Percentiles rank a stretch among this genome's conserved stretches.
Conservation (phyloP, 2,329 filamentous ascomycete species). For the Alternaria burnsii region DNA sequence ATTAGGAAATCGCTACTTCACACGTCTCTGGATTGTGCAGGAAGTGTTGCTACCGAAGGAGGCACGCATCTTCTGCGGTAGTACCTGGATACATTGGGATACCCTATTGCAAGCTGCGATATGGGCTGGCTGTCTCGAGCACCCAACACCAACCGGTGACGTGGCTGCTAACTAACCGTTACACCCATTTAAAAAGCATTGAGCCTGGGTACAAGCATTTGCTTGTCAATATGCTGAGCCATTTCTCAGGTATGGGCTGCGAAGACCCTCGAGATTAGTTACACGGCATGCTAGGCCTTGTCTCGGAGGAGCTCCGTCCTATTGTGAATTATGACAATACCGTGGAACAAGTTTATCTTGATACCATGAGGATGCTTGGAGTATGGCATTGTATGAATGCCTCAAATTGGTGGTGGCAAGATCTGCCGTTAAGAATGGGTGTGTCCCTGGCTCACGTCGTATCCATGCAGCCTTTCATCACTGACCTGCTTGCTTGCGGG, state of each 20-base stretch:
- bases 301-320: background rate
- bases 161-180: background rate
- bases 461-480: conserved; percentile 1
- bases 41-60: conserved; percentile 5
- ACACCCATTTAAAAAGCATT: background rate
- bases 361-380: conserved; percentile 5
- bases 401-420: conserved; percentile 4
- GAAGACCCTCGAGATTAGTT: conserved; percentile 13
- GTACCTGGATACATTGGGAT: conserved; percentile 4
- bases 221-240: background rate
- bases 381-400: background rate
- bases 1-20: conserved; percentile 8
- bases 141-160: background rate
- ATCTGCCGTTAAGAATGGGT: background rate
- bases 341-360: background rate
- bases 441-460: background rate
- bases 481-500: background rate
- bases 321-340: conserved; percentile 2
- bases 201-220: background rate
- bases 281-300: conserved; percentile 14
- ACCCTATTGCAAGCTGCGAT: background rate
- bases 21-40: conserved; percentile 17
- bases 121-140: background rate
- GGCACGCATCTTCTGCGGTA: conserved; percentile 4
- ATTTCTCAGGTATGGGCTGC: background rate